A percentile compares a stretch with the other conserved stretches of the same genome.
These are phyloP conservation scores for Melastoma malabathricum DNA, from an alignment of 345 rosid species.

Conservation along the genomic window DNA sequence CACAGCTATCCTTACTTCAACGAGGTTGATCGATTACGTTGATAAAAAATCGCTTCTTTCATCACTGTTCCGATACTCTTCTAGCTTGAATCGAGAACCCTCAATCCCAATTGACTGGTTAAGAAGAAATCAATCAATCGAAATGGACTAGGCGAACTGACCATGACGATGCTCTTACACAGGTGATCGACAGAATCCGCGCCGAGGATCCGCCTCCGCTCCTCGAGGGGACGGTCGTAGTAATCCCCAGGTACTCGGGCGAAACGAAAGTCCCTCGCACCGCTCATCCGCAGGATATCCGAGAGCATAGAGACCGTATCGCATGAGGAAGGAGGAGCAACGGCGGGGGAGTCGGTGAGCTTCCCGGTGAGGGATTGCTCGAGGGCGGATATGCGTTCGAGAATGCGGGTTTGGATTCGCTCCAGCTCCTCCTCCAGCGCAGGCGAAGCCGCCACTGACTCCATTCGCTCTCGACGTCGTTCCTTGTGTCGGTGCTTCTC, in stretches of 20 bases:
- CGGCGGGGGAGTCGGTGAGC: constrained; percentile 7
- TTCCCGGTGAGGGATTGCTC: constrained; percentile 23
- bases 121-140: neutral
- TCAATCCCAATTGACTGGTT: too few species aligned
- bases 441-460: constrained; percentile 22
- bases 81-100: too few species aligned
- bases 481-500: neutral
- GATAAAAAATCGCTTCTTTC: too few species aligned
- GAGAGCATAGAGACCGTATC: constrained; percentile 52
- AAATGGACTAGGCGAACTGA: constrained; percentile 8
- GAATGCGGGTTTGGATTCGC: constrained; percentile 39
- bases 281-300: constrained; percentile 39
- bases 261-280: constrained; percentile 46
- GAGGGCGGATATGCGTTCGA: constrained; percentile 36
- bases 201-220: constrained; percentile 50
- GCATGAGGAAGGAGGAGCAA: constrained; percentile 6
- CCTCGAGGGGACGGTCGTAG: constrained; percentile 64
- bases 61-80: too few species aligned
- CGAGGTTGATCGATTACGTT: too few species aligned
- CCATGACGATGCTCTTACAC: constrained; percentile 93
- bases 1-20: too few species aligned
- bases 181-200: constrained; percentile 77
- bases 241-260: constrained; percentile 49
- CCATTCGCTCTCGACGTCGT: neutral
- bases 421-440: constrained; percentile 44